Evolutionary conservation across 805 yeast genomes (phyloP), one percentile per base, ranked within the genome.

Genomic region (Maudiozyma serrabonitensis): DNA sequence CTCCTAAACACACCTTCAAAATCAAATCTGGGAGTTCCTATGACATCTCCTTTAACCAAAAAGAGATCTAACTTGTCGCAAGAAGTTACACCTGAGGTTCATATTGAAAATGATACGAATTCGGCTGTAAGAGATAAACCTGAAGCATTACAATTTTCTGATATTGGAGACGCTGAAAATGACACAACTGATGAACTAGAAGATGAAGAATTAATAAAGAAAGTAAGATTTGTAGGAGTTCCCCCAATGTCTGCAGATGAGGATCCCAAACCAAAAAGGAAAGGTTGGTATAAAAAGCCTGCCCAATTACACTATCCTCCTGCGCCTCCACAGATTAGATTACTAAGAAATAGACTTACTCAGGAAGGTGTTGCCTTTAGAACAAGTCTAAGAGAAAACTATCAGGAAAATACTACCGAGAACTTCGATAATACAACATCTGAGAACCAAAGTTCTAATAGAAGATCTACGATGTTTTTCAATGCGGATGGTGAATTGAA

Each of bases 221-320:
- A 59, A 43, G 71, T 67, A 3, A 57, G 70, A 28, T 67, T 67
- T 50, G 49, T 55, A 4, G 70, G 70, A 12, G 71, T 67, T 0
- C 67, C 70, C 4, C 69, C 71, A 7, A 59, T 65, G 60, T 50
- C 59, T 1, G 55, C 52, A 1, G 56, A 58, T 16, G 70, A 66
- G 46, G 56, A 64, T 16, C 58, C 61, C 2, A 53, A 48, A 37
- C 69, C 70, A 2, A 64, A 61, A 26, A 64, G 58, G 44, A 57
- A 57, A 43, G 69, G 70, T 1, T 67, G 70, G 70, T 66, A 65
- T 49, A 64, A 62, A 46, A 67, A 67, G 34, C 70, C 70, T 0
- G 62, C 66, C 6, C 62, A 63, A 4, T 46, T 67, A 15, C 65
- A 63, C 46, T 66, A 66, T 45, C 66, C 68, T 1, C 63, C 69